Evolutionary conservation across 1,139 yeast genomes (phyloP).

Genomic region (Sugiyamaella novakii): DNA sequence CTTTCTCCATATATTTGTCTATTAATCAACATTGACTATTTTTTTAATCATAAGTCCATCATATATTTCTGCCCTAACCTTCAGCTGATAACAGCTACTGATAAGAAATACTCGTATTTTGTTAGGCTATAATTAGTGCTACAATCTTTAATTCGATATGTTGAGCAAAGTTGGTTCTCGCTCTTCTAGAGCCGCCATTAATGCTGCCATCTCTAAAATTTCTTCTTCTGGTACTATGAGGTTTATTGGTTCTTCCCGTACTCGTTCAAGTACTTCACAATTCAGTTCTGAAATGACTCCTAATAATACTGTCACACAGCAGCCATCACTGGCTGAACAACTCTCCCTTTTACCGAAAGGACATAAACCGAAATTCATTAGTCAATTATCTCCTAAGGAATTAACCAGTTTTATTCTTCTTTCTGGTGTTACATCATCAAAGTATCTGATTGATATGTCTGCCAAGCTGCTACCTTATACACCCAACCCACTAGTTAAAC

Average conservation of each 20-base stretch:
- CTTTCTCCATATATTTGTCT: not conserved
- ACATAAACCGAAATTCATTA: conserved; percentile 27
- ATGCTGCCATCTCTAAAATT: not conserved
- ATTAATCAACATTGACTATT: not conserved
- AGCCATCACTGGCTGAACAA: not conserved
- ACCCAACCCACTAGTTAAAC: conserved; percentile 70
- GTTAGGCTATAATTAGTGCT: not conserved
- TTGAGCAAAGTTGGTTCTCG: not conserved
- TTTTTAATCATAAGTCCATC: not conserved
- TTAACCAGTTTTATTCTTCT: conserved; percentile 37
- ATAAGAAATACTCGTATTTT: not conserved
- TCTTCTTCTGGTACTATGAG: not conserved
- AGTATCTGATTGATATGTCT: conserved; percentile 38
- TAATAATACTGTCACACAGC: not conserved
- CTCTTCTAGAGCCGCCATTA: not conserved
- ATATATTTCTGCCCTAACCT: no score
- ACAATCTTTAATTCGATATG: not conserved
- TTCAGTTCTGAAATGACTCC: conserved; percentile 1
- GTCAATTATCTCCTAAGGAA: conserved; percentile 30
- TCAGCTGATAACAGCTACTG: not conserved
- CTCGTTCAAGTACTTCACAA: conserved; percentile 16
- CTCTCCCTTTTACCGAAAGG: conserved; percentile 9
- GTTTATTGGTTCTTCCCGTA: conserved; percentile 20
- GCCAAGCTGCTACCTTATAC: conserved; percentile 45
- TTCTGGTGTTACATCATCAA: conserved; percentile 41